A percentile compares a stretch with the other conserved stretches of the same genome.
These are phyloP conservation scores for Cyclotella cryptica DNA, from an alignment of 108 stramenopile species.

Conservation along the genomic window DNA sequence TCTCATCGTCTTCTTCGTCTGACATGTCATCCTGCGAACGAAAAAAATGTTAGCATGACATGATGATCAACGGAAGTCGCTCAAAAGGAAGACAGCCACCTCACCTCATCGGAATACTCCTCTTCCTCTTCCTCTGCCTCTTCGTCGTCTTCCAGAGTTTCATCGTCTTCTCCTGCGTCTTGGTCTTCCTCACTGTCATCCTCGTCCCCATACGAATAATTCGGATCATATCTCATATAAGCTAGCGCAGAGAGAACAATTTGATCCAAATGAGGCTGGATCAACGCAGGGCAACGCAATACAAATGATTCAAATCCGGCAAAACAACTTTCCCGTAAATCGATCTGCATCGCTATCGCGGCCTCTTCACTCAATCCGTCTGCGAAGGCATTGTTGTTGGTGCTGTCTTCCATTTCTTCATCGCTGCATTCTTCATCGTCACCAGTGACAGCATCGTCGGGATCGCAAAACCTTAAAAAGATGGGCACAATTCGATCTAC, in stretches of 20 bases:
- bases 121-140: constrained; percentile 85
- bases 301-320: constrained; percentile 96
- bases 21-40: constrained; percentile 60
- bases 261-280: constrained; percentile 85
- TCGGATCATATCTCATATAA: constrained; percentile 97
- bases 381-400: constrained; percentile 49
- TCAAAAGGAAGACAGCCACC: neutral
- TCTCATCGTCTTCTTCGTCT: constrained; percentile 95
- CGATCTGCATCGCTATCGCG: constrained; percentile 75
- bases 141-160: constrained; percentile 69
- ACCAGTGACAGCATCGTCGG: constrained; percentile 80
- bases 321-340: constrained; percentile 97
- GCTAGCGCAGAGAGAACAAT: constrained; percentile 80
- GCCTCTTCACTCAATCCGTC: constrained; percentile 55
- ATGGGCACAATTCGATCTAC: constrained; percentile 95
- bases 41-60: neutral
- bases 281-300: constrained; percentile 92
- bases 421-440: constrained; percentile 82
- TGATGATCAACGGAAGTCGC: neutral
- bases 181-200: constrained; percentile 74
- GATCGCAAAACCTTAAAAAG: constrained; percentile 90
- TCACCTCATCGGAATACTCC: constrained; percentile 53
- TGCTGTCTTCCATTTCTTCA: constrained; percentile 51
- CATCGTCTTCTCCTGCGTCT: constrained; percentile 78
- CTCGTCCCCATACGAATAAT: constrained; percentile 94